A percentile compares a stretch with the other conserved stretches of the same genome.
Evolutionary conservation across 495 filamentous ascomycete genomes (phyloP).

Genomic region (Trichoderma parareesei): DNA sequence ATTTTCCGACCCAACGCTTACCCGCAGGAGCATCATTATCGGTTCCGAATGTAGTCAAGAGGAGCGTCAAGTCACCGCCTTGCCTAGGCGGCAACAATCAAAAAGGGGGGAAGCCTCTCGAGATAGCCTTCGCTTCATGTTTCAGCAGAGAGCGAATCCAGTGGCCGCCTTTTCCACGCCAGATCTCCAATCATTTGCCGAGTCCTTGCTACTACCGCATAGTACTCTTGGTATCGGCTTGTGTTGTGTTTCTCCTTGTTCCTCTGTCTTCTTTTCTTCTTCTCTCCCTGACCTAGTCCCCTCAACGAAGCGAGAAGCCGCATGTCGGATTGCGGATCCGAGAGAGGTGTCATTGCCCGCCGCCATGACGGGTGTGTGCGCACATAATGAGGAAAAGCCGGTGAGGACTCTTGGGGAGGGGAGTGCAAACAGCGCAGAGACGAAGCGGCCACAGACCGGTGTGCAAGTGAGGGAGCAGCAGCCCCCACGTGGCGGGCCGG

Average conservation of each 20-base stretch:
- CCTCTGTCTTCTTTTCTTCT: neutral
- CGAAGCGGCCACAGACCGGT: neutral
- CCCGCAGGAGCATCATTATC: neutral
- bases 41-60: neutral
- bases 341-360: neutral
- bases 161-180: neutral
- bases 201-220: neutral
- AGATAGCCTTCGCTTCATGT: neutral
- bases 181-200: neutral
- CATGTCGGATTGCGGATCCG: neutral
- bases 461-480: neutral
- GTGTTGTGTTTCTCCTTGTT: neutral
- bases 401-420: neutral
- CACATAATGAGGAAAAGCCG: neutral
- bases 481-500: conserved; percentile 6
- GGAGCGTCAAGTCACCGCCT: neutral
- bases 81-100: neutral
- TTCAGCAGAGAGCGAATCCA: neutral
- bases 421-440: neutral
- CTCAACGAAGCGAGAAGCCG: neutral
- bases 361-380: neutral
- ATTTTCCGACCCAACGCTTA: neutral
- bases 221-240: neutral
- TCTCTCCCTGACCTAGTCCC: neutral
- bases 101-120: neutral